Evolutionary conservation across 78 protist species (phyloP).

Genomic region (Capsaspora owczarzaki): DNA sequence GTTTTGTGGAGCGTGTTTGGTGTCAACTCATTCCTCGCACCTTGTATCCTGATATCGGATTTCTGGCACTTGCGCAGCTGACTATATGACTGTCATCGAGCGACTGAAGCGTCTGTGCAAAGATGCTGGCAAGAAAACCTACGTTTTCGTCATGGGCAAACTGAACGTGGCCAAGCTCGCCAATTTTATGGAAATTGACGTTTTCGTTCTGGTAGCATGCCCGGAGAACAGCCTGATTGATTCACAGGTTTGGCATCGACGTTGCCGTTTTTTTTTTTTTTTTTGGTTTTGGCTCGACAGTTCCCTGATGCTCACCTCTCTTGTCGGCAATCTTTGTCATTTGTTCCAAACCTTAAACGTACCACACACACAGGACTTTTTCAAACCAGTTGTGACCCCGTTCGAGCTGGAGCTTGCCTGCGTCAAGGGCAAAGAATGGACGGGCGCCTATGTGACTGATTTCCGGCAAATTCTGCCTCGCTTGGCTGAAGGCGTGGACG

Average conservation of each 20-base stretch:
- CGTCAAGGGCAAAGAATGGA: constrained; percentile 25
- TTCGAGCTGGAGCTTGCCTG: constrained; percentile 65
- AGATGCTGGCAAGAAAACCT: constrained; percentile 41
- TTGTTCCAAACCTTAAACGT: too few relatives aligned
- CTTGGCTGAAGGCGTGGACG: background rate
- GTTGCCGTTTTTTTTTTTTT: too few relatives aligned
- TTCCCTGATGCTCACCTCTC: background rate
- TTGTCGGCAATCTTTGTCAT: background rate
- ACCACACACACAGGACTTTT: constrained; percentile 23
- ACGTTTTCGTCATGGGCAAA: constrained; percentile 65
- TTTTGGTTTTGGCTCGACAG: too few relatives aligned
- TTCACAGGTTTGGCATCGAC: too few relatives aligned
- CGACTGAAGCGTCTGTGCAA: constrained; percentile 20
- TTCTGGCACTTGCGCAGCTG: too few relatives aligned
- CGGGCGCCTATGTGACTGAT: constrained; percentile 41
- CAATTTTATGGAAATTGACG: constrained; percentile 71
- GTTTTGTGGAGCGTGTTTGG: too few relatives aligned
- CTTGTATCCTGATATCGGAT: too few relatives aligned
- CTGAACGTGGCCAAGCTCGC: constrained; percentile 76
- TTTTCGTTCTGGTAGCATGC: constrained; percentile 66
- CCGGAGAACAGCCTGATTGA: constrained; percentile 55
- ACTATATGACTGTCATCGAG: constrained; percentile 24
- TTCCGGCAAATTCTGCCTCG: constrained; percentile 37
- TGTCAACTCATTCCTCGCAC: too few relatives aligned
- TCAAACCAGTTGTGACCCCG: constrained; percentile 73